Base-by-base conservation (phyloP, 2,329 filamentous ascomycete species). In the Botrytis aclada region DNA sequence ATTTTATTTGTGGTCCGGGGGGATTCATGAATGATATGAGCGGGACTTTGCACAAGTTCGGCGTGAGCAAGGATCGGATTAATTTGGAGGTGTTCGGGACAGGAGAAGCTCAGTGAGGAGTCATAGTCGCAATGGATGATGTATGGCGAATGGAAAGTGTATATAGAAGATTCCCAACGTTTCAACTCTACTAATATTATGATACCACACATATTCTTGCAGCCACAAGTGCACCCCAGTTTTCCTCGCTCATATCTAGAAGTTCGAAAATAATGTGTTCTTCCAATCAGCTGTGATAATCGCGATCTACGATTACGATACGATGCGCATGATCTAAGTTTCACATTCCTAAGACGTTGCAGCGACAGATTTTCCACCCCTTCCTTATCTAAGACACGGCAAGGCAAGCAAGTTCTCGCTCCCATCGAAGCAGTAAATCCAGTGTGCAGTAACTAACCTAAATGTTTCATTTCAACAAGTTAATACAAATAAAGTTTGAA, bases 1-100 rank as follows among this genome's bases (percentile, higher is more conserved):
- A 73, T 37, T 73, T 61, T 16, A 45, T 73, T 20, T 73, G 71
- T 45, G 71, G 71, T 16, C 71, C 71, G 7, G 66, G 43, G 5
- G 20, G 56, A 1, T 73, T 73, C 12, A 73, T 73, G 71, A 10
- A 18, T 4, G 71, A 73, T 45, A 56, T 63, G 14, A 70, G 56
- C 9, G 32, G 16, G 41, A 39, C 12, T 22, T 47, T 71, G 29
- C 43, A 56, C 12, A 22, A 8, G 7, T 65, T 56, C 56, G 60
- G 69, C 18, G 69, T 65, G 1, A 18, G n/a, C 1, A 14, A 64
- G 10, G 69, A 56, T 10, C n/a, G 43, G 20, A 54, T 71, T 18
- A 65, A 71, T 14, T 32, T 71, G 58, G 69, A 71, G 37, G 43
- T 71, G 12, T 71, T 71, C 34, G 60, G 69, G 5, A 71, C 69